Conservation (phyloP, 352 stramenopile genomes). For the Phytophthora colocasiae region DNA sequence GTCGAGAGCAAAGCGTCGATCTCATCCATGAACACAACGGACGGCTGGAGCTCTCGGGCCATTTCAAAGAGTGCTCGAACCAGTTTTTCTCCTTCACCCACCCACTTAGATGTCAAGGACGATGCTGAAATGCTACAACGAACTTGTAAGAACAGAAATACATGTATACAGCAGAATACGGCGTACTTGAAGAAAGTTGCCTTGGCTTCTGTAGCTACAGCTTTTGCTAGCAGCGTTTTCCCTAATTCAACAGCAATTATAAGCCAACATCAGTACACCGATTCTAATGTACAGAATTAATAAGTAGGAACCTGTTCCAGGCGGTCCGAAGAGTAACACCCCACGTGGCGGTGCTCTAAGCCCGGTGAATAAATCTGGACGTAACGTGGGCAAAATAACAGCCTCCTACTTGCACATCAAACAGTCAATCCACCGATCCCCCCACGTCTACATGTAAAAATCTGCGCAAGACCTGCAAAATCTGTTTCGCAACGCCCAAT, state of each 20-base stretch:
- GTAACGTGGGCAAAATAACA: constrained; percentile 86
- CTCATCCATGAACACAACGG: constrained; percentile 92
- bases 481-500: constrained; percentile 86
- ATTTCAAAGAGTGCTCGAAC: constrained; percentile 94
- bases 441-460: background rate
- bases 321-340: constrained; percentile 83
- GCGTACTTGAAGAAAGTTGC: constrained; percentile 85
- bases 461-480: constrained; percentile 65
- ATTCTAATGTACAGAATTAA: background rate
- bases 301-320: constrained; percentile 62
- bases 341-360: constrained; percentile 72
- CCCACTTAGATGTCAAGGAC: constrained; percentile 91
- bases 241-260: constrained; percentile 36
- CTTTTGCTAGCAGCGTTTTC: constrained; percentile 87
- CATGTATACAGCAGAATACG: background rate
- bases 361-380: constrained; percentile 86
- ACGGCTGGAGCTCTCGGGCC: constrained; percentile 83
- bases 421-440: constrained; percentile 4
- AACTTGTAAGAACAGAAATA: constrained; percentile 7
- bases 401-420: constrained; percentile 62
- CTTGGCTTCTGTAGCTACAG: constrained; percentile 82
- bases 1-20: constrained; percentile 87
- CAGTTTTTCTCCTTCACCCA: constrained; percentile 95
- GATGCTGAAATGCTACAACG: constrained; percentile 84
- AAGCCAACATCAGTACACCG: background rate